Percentiles rank a stretch among this genome's conserved stretches.
Evolutionary conservation across 2,329 filamentous ascomycete genomes (phyloP).

Genomic region (Phaeosphaeriaceae sp.): DNA sequence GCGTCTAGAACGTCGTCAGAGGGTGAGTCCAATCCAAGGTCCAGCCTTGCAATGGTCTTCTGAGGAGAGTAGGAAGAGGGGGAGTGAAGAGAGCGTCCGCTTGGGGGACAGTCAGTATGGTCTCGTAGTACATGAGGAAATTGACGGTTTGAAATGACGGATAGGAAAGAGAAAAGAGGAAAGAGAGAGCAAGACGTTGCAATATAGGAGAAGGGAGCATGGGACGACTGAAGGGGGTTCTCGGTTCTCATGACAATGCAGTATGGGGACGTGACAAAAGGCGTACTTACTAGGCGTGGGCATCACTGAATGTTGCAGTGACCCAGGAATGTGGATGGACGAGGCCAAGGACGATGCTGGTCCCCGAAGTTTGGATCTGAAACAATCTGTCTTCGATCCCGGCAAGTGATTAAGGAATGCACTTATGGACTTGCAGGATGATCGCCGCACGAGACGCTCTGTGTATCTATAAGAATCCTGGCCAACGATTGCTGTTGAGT

Average conservation of each 20-base stretch:
- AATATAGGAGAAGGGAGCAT: constrained; percentile 34
- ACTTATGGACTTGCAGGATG: constrained; percentile 38
- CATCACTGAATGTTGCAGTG: constrained; percentile 49
- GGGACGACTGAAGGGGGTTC: constrained; percentile 17
- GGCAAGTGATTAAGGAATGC: constrained; percentile 46
- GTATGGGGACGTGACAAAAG: constrained; percentile 38
- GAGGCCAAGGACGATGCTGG: constrained; percentile 42
- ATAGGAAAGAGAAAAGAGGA: constrained; percentile 11
- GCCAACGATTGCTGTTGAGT: constrained; percentile 41
- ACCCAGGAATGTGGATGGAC: constrained; percentile 43
- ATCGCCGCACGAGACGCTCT: constrained; percentile 47
- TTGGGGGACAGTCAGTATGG: constrained; percentile 49
- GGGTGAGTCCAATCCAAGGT: constrained; percentile 45
- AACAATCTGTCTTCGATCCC: constrained; percentile 44
- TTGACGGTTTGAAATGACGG: constrained; percentile 22
- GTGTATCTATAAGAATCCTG: constrained; percentile 45
- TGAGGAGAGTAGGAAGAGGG: constrained; percentile 50
- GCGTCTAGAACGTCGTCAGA: constrained; percentile 52
- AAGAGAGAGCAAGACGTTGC: constrained; percentile 6
- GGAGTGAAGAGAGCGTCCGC: constrained; percentile 51
- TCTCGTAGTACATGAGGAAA: constrained; percentile 43
- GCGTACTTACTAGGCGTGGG: constrained; percentile 48
- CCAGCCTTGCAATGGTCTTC: constrained; percentile 46
- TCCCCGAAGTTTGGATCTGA: constrained; percentile 47
- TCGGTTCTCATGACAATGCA: constrained; percentile 44